phyloP scores from a whole-genome alignment of 768 basidiomycete genomes.

The Amanita rimosa region DNA sequence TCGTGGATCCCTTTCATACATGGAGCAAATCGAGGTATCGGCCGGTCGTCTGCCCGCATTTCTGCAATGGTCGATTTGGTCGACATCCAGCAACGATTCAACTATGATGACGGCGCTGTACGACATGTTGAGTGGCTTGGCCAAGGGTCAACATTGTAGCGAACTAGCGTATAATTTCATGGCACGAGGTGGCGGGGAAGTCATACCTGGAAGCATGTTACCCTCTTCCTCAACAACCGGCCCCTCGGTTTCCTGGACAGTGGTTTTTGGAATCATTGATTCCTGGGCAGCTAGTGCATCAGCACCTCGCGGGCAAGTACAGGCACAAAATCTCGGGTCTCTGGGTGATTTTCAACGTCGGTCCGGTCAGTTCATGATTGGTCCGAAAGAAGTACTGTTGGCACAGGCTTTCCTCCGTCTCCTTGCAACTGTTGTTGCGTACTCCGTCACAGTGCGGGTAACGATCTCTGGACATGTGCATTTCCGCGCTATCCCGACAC shows the following conservation, averaged over 20 bases:
- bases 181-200: slow-evolving; percentile 62
- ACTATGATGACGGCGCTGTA: slow-evolving; percentile 73
- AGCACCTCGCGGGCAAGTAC: slow-evolving; percentile 31
- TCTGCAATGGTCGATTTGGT: slow-evolving; percentile 13
- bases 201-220: slow-evolving; percentile 47
- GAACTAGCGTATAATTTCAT: slow-evolving; percentile 86
- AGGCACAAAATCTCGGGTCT: slow-evolving; percentile 29
- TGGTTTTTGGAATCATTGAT: slow-evolving; percentile 66
- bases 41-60: slow-evolving; percentile 43
- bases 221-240: slow-evolving; percentile 38
- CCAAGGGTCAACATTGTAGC: slow-evolving; percentile 77
- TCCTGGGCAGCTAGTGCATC: slow-evolving; percentile 56
- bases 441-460: slow-evolving; percentile 69
- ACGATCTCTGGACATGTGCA: slow-evolving; percentile 67
- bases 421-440: slow-evolving; percentile 59
- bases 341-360: slow-evolving; percentile 21
- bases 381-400: slow-evolving; percentile 64
- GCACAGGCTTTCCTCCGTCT: slow-evolving; percentile 76
- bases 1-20: slow-evolving; percentile 34
- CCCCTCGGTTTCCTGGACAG: slow-evolving; percentile 65
- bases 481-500: slow-evolving; percentile 72
- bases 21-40: slow-evolving; percentile 50
- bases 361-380: slow-evolving; percentile 38
- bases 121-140: slow-evolving; percentile 80
- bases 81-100: slow-evolving; percentile 48